Percentiles rank a stretch among this genome's conserved stretches.
These are phyloP conservation scores for Trifolium subterraneum DNA, from an alignment of 306 rosid genomes.

Conservation along the genomic window DNA sequence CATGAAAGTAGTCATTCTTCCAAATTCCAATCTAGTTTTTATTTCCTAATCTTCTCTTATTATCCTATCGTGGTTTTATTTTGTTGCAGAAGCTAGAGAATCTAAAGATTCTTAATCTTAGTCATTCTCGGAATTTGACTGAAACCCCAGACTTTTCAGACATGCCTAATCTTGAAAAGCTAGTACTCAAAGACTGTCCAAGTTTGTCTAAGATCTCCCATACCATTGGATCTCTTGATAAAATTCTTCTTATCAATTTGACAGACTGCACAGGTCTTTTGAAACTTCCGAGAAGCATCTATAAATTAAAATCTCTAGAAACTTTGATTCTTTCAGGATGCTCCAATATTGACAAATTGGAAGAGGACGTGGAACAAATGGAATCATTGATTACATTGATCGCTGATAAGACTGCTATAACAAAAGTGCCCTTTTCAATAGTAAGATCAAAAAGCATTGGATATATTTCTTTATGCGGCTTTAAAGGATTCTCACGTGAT, in stretches of 20 bases:
- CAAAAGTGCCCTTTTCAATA: conserved; percentile 5
- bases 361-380: background rate
- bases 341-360: background rate
- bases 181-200: conserved; percentile 21
- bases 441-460: conserved; percentile 3
- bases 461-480: conserved; percentile 7
- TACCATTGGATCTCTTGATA: background rate
- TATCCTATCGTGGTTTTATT: background rate
- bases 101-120: conserved; percentile 16
- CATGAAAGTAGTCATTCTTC: too few species aligned
- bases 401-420: conserved; percentile 2
- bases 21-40: too few species aligned
- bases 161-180: conserved; percentile 6
- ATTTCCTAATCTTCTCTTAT: background rate
- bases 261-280: conserved; percentile 7
- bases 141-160: background rate
- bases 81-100: conserved; percentile 6
- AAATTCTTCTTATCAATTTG: background rate
- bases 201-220: background rate
- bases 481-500: conserved; percentile 11
- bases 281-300: background rate
- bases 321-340: conserved; percentile 20
- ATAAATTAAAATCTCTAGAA: background rate
- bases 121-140: background rate
- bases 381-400: background rate